Evolutionary conservation across 2,329 filamentous ascomycete species (phyloP).

Genomic region (Alternaria arborescens): DNA sequence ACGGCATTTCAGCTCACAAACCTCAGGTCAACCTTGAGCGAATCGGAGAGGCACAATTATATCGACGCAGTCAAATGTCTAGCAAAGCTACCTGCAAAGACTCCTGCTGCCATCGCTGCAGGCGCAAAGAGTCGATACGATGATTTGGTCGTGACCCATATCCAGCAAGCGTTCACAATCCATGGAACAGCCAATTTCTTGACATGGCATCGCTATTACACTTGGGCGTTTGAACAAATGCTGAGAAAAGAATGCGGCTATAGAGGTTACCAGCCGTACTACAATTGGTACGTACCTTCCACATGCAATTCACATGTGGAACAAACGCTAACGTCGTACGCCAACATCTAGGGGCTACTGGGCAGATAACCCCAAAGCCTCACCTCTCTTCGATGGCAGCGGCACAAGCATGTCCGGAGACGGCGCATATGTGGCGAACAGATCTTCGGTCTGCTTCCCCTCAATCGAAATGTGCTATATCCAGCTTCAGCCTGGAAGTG

Average conservation of each 20-base stretch:
- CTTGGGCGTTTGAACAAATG: slow-evolving; percentile 54
- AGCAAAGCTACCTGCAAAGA: not conserved
- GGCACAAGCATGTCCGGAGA: slow-evolving; percentile 59
- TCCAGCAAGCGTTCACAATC: slow-evolving; percentile 1
- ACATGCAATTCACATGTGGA: not conserved
- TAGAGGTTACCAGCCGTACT: slow-evolving; percentile 55
- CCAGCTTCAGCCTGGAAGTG: slow-evolving; percentile 59
- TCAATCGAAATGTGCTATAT: slow-evolving; percentile 34
- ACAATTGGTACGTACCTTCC: not conserved
- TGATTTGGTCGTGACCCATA: not conserved
- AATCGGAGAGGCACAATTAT: not conserved
- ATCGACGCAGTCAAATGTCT: not conserved
- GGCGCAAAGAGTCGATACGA: not conserved
- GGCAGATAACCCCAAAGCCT: slow-evolving; percentile 55
- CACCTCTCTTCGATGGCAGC: slow-evolving; percentile 65
- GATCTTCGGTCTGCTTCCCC: slow-evolving; percentile 44
- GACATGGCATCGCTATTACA: slow-evolving; percentile 55
- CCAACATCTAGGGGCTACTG: slow-evolving; percentile 60
- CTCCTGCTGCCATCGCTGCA: not conserved
- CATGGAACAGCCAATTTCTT: slow-evolving; percentile 37
- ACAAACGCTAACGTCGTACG: not conserved
- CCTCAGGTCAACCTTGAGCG: not conserved
- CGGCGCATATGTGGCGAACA: slow-evolving; percentile 46
- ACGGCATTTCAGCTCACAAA: not conserved
- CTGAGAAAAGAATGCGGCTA: slow-evolving; percentile 56